A percentile compares a stretch with the other conserved stretches of the same genome.
phyloP scores from a whole-genome alignment of 2,329 filamentous ascomycete genomes.

The Berkeleyomyces rouxiae region DNA sequence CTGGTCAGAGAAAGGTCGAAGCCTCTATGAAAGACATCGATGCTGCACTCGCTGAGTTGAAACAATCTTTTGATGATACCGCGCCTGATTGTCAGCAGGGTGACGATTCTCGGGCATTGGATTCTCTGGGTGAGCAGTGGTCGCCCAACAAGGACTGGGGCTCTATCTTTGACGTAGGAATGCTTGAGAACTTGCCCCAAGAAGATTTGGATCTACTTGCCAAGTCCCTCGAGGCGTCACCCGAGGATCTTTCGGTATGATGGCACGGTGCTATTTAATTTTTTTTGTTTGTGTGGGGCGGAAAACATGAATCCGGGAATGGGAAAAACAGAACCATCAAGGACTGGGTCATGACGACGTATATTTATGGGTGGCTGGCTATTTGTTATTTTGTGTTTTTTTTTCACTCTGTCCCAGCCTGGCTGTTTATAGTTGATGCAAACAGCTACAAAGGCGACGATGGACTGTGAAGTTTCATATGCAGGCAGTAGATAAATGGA shows the following conservation, averaged over 20 bases:
- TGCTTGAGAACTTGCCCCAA: background rate
- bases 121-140: slow-evolving; percentile 5
- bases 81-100: background rate
- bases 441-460: no score
- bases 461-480: no score
- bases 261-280: background rate
- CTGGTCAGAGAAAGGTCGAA: slow-evolving; percentile 8
- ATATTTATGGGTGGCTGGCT: background rate
- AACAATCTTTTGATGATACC: slow-evolving; percentile 6
- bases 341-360: background rate
- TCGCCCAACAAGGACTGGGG: slow-evolving; percentile 10
- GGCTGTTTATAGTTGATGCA: no score
- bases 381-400: background rate
- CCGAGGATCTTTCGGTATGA: background rate
- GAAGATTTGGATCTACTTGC: background rate
- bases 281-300: background rate
- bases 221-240: background rate
- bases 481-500: no score
- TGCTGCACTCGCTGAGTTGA: slow-evolving; percentile 12
- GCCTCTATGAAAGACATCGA: slow-evolving; percentile 12
- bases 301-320: background rate
- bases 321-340: background rate
- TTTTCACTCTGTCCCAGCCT: background rate
- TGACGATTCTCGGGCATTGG: background rate
- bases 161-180: slow-evolving; percentile 1